Percentiles rank a stretch among this genome's conserved stretches.
Conservation (phyloP, 139 green algal species). For the Tetratostichococcus sp. region DNA sequence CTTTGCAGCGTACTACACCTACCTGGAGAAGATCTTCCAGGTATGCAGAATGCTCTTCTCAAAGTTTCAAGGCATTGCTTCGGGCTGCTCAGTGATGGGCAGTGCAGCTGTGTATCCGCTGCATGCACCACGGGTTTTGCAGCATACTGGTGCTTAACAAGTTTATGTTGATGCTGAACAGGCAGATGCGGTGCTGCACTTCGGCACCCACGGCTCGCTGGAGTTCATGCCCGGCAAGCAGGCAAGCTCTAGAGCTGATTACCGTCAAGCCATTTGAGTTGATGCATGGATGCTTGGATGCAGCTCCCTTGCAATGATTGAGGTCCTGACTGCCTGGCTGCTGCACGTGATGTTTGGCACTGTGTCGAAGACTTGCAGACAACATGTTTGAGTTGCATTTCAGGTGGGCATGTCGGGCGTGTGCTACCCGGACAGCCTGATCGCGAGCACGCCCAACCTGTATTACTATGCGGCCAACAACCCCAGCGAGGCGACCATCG, state of each 20-base stretch:
- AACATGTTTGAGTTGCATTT: too few species aligned
- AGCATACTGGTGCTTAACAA: too few species aligned
- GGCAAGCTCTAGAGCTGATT: conserved; percentile 33
- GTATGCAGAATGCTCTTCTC: background rate
- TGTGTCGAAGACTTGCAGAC: too few species aligned
- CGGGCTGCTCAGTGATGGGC: too few species aligned
- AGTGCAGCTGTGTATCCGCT: too few species aligned
- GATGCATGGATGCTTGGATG: too few species aligned
- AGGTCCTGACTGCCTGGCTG: too few species aligned
- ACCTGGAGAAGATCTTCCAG: conserved; percentile 93
- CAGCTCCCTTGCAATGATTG: too few species aligned
- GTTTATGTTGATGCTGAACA: conserved; percentile 1
- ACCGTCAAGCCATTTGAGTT: too few species aligned
- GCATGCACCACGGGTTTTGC: too few species aligned
- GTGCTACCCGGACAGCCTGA: conserved; percentile 98
- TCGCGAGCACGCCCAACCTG: conserved; percentile 96
- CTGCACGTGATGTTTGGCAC: too few species aligned
- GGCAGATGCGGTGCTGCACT: conserved; percentile 98
- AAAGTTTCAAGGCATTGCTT: too few species aligned
- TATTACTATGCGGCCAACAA: conserved; percentile 99
- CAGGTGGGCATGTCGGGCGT: conserved; percentile 94
- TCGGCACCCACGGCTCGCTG: conserved; percentile 97
- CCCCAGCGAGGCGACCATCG: conserved; percentile 97
- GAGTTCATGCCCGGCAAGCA: conserved; percentile 99
- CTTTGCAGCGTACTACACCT: conserved; percentile 99